Base-by-base conservation (phyloP, 805 yeast species). In the Candida suzukii region DNA sequence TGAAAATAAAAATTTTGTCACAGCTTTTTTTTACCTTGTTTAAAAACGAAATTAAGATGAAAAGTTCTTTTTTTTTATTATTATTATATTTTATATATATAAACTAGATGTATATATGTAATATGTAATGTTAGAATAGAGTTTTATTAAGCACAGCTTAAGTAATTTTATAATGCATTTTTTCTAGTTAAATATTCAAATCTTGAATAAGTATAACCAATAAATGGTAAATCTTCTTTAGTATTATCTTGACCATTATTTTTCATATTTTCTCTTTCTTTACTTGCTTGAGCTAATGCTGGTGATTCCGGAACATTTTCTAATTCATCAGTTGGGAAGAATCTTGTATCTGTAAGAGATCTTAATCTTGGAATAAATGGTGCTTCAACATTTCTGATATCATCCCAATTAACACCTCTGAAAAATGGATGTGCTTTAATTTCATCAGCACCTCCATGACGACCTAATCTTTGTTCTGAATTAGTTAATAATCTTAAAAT, bases 251-350 rank as follows among this genome's bases (percentile, higher is more conserved):
- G 65, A 24, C 51, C 59, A 53, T 68, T 69, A 35, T 63, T 61
- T 53, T 63, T 64, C 59, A 72, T 64, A 42, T 66, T 70, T 44
- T 78, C 84, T 49, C 80, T 71, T 57, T 75, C 83, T 52, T 74
- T 74, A 51, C 81, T 82, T 25, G 88, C 88, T 57, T 70, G 72
- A 57, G 74, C 71, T 57, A 75, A 67, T 4, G 81, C 82, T 12
- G 96, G 95, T 36, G 87, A 79, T 54, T 90, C 97, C 2, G 98
- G 96, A 39, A 91, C 88, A 54, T 86, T 87, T 61, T 91, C 96
- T 54, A 91, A 70, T 58, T 91, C 99, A 60, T 91, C 98, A 2
- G 95, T 88, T 33, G 99, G 98, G 88, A 93, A 93, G 70, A 91
- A 91, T 52, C 97, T 74, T 0, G 99, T 93, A 61, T 93, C 99